Conservation (phyloP, 352 stramenopile species). For the Pythium volutum region DNA sequence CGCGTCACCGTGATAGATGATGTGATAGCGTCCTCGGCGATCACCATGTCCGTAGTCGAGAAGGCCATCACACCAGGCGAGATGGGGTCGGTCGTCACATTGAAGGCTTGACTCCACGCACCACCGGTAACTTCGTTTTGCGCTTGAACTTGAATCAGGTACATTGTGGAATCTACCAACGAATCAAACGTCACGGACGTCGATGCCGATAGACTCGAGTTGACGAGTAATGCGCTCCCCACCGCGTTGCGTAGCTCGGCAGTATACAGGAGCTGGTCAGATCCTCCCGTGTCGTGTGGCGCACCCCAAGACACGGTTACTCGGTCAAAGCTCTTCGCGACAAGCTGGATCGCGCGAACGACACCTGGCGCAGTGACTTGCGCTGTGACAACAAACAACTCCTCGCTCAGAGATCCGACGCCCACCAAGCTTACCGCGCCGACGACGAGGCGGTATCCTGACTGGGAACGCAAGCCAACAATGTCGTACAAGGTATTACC, state of each 20-base stretch:
- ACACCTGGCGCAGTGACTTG: slow-evolving; percentile 25
- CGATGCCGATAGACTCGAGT: background rate
- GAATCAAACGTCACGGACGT: slow-evolving; percentile 13
- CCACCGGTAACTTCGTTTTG: slow-evolving; percentile 24
- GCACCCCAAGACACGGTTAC: slow-evolving; percentile 32
- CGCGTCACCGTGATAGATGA: slow-evolving; percentile 26
- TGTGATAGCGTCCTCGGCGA: slow-evolving; percentile 28
- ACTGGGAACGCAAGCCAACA: slow-evolving; percentile 28
- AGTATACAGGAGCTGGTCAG: slow-evolving; percentile 26
- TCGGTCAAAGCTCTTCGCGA: slow-evolving; percentile 22
- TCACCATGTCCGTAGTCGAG: background rate
- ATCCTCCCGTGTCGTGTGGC: slow-evolving; percentile 40
- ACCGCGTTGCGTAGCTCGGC: slow-evolving; percentile 20
- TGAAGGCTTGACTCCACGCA: slow-evolving; percentile 31
- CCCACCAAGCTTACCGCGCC: slow-evolving; percentile 34
- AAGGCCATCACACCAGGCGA: slow-evolving; percentile 49
- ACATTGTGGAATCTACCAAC: slow-evolving; percentile 30
- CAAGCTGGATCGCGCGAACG: slow-evolving; percentile 16
- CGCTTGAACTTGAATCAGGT: slow-evolving; percentile 33
- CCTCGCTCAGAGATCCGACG: slow-evolving; percentile 25
- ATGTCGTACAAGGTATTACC: slow-evolving; percentile 29
- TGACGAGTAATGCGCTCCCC: background rate
- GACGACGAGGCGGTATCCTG: slow-evolving; percentile 30
- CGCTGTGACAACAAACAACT: slow-evolving; percentile 28
- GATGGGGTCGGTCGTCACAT: slow-evolving; percentile 41